A percentile compares a stretch with the other conserved stretches of the same genome.
Evolutionary conservation across 208 protist species (phyloP).

Genomic region (Naegleria fowleri): DNA sequence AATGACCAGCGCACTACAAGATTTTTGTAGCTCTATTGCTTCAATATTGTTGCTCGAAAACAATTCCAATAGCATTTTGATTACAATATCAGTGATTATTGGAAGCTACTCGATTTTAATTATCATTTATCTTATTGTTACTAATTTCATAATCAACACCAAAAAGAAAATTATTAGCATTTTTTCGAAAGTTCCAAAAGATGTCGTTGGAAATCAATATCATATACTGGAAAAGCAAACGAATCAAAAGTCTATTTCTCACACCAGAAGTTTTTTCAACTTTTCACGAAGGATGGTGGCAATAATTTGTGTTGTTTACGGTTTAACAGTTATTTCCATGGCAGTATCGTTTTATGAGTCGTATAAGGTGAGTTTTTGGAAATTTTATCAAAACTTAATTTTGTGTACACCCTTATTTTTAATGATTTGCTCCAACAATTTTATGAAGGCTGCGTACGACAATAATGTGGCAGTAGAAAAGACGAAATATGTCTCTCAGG

Average conservation of each 20-base stretch:
- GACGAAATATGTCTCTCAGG: too few relatives aligned
- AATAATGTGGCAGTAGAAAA: too few relatives aligned
- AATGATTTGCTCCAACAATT: too few relatives aligned
- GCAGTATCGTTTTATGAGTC: neutral
- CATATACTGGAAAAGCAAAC: neutral
- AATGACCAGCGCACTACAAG: too few relatives aligned
- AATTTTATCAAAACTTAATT: too few relatives aligned
- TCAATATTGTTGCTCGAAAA: too few relatives aligned
- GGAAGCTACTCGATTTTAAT: neutral
- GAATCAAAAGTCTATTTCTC: neutral
- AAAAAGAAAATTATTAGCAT: neutral
- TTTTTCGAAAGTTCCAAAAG: neutral
- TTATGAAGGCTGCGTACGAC: too few relatives aligned
- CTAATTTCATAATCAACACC: neutral
- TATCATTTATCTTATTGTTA: neutral
- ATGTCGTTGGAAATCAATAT: neutral
- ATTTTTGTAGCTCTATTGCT: too few relatives aligned
- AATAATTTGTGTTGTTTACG: neutral
- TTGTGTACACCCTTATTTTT: too few relatives aligned
- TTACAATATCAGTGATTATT: neutral
- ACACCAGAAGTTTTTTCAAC: neutral
- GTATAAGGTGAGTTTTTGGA: too few relatives aligned
- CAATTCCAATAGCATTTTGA: too few relatives aligned
- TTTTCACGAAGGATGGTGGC: neutral
- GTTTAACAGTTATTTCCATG: neutral